Conservation (phyloP, 1,284 basidiomycete species). For the Sanghuangporus baumii region DNA sequence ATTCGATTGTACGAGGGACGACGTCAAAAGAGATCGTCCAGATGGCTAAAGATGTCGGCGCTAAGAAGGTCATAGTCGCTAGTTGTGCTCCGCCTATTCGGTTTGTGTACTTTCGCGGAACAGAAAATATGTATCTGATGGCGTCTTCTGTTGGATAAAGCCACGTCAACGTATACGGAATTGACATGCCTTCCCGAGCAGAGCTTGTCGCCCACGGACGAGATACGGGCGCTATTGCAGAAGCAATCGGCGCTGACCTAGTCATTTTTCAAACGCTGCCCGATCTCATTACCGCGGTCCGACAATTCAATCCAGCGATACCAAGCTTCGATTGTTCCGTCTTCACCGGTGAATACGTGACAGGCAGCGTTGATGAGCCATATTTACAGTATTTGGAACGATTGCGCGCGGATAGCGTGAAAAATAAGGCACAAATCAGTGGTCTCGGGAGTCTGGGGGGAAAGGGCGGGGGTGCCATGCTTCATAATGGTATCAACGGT, state of each 20-base stretch:
- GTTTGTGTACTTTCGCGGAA: constrained; percentile 30
- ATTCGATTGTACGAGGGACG: constrained; percentile 87
- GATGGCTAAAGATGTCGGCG: constrained; percentile 99
- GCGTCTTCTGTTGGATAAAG: constrained; percentile 31
- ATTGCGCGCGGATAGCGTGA: constrained; percentile 82
- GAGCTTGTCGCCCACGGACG: constrained; percentile 93
- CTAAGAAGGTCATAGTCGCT: constrained; percentile 95
- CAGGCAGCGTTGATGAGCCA: constrained; percentile 86
- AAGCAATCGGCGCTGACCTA: constrained; percentile 90
- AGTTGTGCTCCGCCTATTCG: constrained; percentile 96
- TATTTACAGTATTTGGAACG: constrained; percentile 80
- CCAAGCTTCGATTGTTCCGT: constrained; percentile 93
- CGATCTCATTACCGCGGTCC: constrained; percentile 86
- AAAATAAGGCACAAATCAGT: constrained; percentile 36
- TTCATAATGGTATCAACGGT: constrained; percentile 19
- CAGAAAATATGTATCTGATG: constrained; percentile 5
- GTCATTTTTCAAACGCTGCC: constrained; percentile 97
- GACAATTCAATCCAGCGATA: constrained; percentile 81
- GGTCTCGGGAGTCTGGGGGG: constrained; percentile 31
- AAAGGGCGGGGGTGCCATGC: constrained; percentile 32
- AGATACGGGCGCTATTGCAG: constrained; percentile 71
- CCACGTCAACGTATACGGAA: constrained; percentile 95
- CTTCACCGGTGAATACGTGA: constrained; percentile 96
- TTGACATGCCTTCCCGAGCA: constrained; percentile 95
- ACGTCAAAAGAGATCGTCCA: constrained; percentile 99